Base-by-base conservation (phyloP, 768 basidiomycete species). In the Suillus discolor region DNA sequence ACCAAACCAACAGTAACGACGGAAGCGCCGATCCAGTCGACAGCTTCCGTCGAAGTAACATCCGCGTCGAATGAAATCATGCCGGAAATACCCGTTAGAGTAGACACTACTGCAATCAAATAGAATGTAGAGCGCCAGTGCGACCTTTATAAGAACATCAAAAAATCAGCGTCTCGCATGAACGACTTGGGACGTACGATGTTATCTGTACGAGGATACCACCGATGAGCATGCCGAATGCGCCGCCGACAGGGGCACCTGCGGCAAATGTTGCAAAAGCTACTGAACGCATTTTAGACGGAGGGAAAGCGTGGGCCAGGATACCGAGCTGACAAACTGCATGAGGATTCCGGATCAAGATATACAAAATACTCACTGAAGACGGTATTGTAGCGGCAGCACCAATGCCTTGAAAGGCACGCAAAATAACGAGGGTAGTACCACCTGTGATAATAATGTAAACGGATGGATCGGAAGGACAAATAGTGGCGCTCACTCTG, bases 231-330 rank as follows among this genome's bases (percentile, higher is more conserved):
- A 82, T 81, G 1, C 95, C 94, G 16, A 94, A 77, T 0, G 86
- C 90, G 0, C 84, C 90, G 0, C 95, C 95, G 9, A 96, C 71
- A 0, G 95, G 94, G 0, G 91, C 92, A 31, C 96, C 96, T 0
- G 93, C 92, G 0, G 90, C 83, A 69, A 95, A 96, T 0, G 89
- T 87, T 0, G 95, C 86, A 66, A 96, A 97, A 0, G 93, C 95
- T 0, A 87, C 75, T 2, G 91, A 87, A 12, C 95, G 85, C 0
- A 88, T 82, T 15, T 80, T 79, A 1, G 89, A 89, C 0, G 85
- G 82, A 6, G 90, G 89, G 74, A 96, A 97, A 0, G 88, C 79
- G 53, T 90, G 83, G 0, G 95, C 94, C 44, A 97, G 82, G 65
- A 93, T 95, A 1, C 94, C 94, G 2, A 95, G 73, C 87, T 92